Percentiles rank a stretch among this genome's conserved stretches.
Conservation (phyloP, 192 early-diverging fungal species). For the Umbelopsis vinacea region DNA sequence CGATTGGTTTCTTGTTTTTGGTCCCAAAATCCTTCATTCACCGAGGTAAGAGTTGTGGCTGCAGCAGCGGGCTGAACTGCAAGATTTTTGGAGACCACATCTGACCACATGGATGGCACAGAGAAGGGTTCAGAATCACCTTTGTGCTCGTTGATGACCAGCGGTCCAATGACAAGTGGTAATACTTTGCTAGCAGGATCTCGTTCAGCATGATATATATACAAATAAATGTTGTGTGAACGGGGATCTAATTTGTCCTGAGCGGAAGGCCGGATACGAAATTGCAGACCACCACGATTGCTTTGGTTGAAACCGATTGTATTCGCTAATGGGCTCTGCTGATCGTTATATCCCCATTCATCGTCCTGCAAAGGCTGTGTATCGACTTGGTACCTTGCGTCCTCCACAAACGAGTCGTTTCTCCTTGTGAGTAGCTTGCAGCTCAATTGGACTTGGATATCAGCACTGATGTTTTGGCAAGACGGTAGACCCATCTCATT, state of each 20-base stretch:
- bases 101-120: neutral
- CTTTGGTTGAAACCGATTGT: slow-evolving; percentile 11
- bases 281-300: slow-evolving; percentile 1
- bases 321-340: neutral
- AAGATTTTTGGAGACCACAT: neutral
- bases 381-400: neutral
- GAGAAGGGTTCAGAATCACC: neutral
- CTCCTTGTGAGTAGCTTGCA: slow-evolving; percentile 22
- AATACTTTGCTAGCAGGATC: neutral
- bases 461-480: slow-evolving; percentile 27
- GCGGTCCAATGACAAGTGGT: slow-evolving; percentile 13
- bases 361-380: slow-evolving; percentile 24
- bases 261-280: neutral
- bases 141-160: neutral
- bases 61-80: neutral
- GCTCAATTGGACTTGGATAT: slow-evolving; percentile 25
- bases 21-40: neutral
- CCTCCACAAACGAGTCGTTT: neutral
- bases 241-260: neutral
- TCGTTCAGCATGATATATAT: neutral
- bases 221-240: neutral
- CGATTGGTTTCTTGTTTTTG: slow-evolving; percentile 10
- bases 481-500: slow-evolving; percentile 40
- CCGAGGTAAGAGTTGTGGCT: neutral
- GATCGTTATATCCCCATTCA: slow-evolving; percentile 4